Evolutionary conservation across 2,329 filamentous ascomycete species (phyloP), one percentile per base, ranked within the genome.

Genomic region (Juglanconis juglandina): DNA sequence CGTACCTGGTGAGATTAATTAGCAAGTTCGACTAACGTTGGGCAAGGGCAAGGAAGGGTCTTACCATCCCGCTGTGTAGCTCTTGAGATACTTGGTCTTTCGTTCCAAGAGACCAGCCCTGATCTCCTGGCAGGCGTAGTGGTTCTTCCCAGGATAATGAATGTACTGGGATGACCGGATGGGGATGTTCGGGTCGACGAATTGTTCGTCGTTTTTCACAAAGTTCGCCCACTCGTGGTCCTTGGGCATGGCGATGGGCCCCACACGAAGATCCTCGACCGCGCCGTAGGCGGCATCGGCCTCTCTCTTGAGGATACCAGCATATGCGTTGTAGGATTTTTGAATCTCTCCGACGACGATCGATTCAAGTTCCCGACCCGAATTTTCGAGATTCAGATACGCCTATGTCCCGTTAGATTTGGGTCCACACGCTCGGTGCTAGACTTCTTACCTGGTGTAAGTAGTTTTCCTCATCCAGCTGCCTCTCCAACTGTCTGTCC

Each of bases 11-110:
- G 39, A 24, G n/a, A 8, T 35, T 37, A 33, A 55, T 48, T 37
- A 52, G 35, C 39, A 14, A 34, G 1, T n/a, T 35, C n/a, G 24
- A 44, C 7, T 46, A 39, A 14, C 32, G 39, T 46, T 13, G 49
- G 41, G 5, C 47, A 47, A 49, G n/a, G 11, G 2, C 41, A 5
- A 48, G 32, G 44, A 34, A 30, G 24, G 10, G 46, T 32, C 88
- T 76, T 79, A 94, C 93, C 94, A 98, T 71, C 94, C 94, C 33
- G 92, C 90, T 7, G 93, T 95, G 74, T 97, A 97, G 73, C 93
- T 97, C 80, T 97, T 98, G 63, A 99, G 79, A 70, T 98, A 99
- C 72, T 98, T 99, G 83, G 92, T 96, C 86, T 98, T 98, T 66
- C 95, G 89, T 79, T 99, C 95, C 41, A 99, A 80, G 75, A 97